phyloP scores from a whole-genome alignment of 495 filamentous ascomycete genomes.

The Glonium stellatum region DNA sequence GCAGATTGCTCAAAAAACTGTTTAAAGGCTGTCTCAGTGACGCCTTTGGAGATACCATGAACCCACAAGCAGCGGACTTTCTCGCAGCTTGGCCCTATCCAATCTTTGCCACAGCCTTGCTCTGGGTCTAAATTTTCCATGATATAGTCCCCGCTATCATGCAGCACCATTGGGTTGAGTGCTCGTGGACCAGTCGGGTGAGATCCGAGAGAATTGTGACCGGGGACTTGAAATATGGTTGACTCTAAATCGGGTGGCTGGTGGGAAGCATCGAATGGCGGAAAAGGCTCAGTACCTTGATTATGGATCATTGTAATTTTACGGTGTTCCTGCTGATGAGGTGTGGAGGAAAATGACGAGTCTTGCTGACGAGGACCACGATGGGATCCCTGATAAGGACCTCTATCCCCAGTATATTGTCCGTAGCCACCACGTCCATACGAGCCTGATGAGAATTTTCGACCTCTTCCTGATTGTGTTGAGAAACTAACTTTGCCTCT shows the following conservation, averaged over 20 bases:
- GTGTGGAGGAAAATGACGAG: not conserved
- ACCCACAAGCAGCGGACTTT: conserved; percentile 9
- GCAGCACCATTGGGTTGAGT: not conserved
- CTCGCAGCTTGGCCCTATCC: conserved; percentile 16
- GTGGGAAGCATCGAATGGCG: not conserved
- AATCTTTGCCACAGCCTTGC: conserved; percentile 11
- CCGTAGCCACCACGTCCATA: conserved; percentile 3
- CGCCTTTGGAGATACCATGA: not conserved
- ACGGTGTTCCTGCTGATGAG: not conserved
- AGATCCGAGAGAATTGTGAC: not conserved
- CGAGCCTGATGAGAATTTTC: conserved; percentile 15
- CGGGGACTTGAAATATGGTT: not conserved
- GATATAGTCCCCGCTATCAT: not conserved
- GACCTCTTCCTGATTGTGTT: not conserved
- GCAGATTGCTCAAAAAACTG: conserved; percentile 1
- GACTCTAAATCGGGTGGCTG: not conserved
- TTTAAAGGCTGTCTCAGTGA: not conserved
- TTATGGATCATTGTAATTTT: not conserved
- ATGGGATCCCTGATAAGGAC: not conserved
- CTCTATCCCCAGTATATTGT: conserved; percentile 2
- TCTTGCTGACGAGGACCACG: not conserved
- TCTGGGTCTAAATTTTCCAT: conserved; percentile 3
- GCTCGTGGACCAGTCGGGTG: too few species aligned
- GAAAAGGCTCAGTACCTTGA: conserved; percentile 3
- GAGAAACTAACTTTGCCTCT: conserved; percentile 12